These are phyloP conservation scores for Suillus variegatus DNA, from an alignment of 768 basidiomycete genomes.

Conservation along the genomic window DNA sequence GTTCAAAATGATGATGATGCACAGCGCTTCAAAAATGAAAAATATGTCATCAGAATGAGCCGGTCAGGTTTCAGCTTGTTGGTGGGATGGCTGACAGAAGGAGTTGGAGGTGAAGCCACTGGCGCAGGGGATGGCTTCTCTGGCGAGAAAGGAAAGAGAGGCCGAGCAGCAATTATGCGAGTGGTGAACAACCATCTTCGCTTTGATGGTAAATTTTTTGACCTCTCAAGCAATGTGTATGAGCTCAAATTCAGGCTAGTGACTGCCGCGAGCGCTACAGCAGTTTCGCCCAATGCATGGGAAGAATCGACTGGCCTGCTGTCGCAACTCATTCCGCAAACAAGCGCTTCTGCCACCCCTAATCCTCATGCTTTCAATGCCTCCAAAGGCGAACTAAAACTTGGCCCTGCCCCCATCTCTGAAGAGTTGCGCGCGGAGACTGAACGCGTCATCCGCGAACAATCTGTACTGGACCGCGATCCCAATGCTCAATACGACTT, in stretches of 20 bases:
- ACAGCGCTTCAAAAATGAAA: constrained; percentile 84
- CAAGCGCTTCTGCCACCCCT: constrained; percentile 44
- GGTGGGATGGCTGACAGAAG: constrained; percentile 96
- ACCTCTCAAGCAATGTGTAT: background rate
- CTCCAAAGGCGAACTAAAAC: constrained; percentile 76
- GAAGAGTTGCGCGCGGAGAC: constrained; percentile 84
- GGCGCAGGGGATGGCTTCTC: constrained; percentile 80
- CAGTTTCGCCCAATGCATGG: constrained; percentile 67
- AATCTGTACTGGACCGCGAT: constrained; percentile 75
- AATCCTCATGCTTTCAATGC: constrained; percentile 76
- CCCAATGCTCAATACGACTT: constrained; percentile 66
- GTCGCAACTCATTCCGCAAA: constrained; percentile 72
- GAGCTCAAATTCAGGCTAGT: constrained; percentile 46
- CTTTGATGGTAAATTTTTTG: constrained; percentile 70
- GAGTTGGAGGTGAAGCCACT: constrained; percentile 80
- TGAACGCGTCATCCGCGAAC: constrained; percentile 77
- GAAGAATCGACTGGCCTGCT: constrained; percentile 86
- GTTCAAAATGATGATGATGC: constrained; percentile 82
- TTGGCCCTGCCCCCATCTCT: constrained; percentile 78
- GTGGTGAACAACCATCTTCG: constrained; percentile 93
- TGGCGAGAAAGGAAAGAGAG: constrained; percentile 80
- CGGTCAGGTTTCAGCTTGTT: constrained; percentile 90
- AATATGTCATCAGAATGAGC: constrained; percentile 88
- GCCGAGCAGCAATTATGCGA: constrained; percentile 86
- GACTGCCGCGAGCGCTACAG: constrained; percentile 66